A percentile compares a stretch with the other conserved stretches of the same genome.
Conservation (phyloP, 2,329 filamentous ascomycete species). For the Dryadomyces quercus-mongolicae region DNA sequence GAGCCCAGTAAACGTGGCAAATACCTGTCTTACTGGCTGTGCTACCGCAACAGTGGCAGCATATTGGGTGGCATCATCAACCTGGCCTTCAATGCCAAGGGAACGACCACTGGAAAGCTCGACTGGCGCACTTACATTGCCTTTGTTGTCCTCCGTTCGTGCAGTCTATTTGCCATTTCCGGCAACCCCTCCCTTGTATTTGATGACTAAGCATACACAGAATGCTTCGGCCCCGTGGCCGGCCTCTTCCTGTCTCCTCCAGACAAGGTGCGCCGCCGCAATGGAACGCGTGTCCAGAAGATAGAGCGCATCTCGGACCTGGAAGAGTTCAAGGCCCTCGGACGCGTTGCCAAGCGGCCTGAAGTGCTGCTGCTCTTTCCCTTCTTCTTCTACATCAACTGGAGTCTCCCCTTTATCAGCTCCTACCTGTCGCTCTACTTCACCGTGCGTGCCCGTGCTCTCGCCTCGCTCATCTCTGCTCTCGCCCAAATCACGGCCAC, state of each 20-base stretch:
- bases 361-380: slow-evolving; percentile 52
- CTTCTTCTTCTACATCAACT: slow-evolving; percentile 54
- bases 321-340: slow-evolving; percentile 48
- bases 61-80: slow-evolving; percentile 62
- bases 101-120: slow-evolving; percentile 39
- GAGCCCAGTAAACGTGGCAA: slow-evolving; percentile 55
- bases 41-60: slow-evolving; percentile 45
- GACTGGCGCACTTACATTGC: slow-evolving; percentile 56
- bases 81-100: slow-evolving; percentile 48
- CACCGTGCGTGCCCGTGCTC: slow-evolving; percentile 32
- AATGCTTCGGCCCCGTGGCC: neutral
- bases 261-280: slow-evolving; percentile 47
- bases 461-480: slow-evolving; percentile 32
- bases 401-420: slow-evolving; percentile 45
- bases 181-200: slow-evolving; percentile 48
- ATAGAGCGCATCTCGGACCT: slow-evolving; percentile 42
- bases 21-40: slow-evolving; percentile 52
- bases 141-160: slow-evolving; percentile 57
- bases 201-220: slow-evolving; percentile 40
- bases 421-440: slow-evolving; percentile 44
- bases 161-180: too few relatives aligned
- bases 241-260: slow-evolving; percentile 30
- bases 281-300: slow-evolving; percentile 49
- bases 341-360: slow-evolving; percentile 44
- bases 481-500: slow-evolving; percentile 31